phyloP scores from a whole-genome alignment of 768 basidiomycete species.

The Pulveroboletus sp. region DNA sequence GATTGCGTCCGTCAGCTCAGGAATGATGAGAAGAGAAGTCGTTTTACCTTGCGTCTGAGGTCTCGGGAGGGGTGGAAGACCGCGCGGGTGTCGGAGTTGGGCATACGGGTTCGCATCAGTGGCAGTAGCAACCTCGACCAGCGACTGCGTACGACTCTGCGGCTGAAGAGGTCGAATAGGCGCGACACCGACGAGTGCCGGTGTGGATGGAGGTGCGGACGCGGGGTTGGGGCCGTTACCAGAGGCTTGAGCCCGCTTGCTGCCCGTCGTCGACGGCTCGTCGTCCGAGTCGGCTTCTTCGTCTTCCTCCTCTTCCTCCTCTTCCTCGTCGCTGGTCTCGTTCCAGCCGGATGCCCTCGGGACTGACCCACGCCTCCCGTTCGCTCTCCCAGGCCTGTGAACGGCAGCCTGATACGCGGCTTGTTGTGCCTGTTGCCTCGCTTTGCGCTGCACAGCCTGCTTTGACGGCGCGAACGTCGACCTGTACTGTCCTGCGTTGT shows the following conservation, averaged over 20 bases:
- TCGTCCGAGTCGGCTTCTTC: constrained; percentile 62
- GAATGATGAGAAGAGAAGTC: neutral
- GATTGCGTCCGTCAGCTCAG: constrained; percentile 5
- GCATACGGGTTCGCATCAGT: constrained; percentile 38
- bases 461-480: constrained; percentile 89
- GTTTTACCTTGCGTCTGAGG: constrained; percentile 43
- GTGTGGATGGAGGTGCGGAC: constrained; percentile 16
- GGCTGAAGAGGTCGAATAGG: constrained; percentile 29
- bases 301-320: constrained; percentile 74
- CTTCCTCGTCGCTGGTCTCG: constrained; percentile 77
- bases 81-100: constrained; percentile 55
- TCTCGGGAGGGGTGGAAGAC: constrained; percentile 61
- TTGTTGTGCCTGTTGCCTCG: constrained; percentile 79
- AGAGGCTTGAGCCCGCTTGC: constrained; percentile 35
- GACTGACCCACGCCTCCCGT: constrained; percentile 40
- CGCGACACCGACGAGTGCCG: constrained; percentile 18
- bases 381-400: constrained; percentile 64
- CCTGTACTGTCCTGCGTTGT: constrained; percentile 47
- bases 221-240: constrained; percentile 15
- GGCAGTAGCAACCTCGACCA: constrained; percentile 26
- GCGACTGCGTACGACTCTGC: constrained; percentile 30
- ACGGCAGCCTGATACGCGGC: constrained; percentile 76
- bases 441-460: constrained; percentile 79
- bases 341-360: constrained; percentile 45
- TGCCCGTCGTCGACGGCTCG: constrained; percentile 33